A percentile compares a stretch with the other conserved stretches of the same genome.
Evolutionary conservation across 2,329 filamentous ascomycete genomes (phyloP).

Genomic region (Apiospora rasikravindrae): DNA sequence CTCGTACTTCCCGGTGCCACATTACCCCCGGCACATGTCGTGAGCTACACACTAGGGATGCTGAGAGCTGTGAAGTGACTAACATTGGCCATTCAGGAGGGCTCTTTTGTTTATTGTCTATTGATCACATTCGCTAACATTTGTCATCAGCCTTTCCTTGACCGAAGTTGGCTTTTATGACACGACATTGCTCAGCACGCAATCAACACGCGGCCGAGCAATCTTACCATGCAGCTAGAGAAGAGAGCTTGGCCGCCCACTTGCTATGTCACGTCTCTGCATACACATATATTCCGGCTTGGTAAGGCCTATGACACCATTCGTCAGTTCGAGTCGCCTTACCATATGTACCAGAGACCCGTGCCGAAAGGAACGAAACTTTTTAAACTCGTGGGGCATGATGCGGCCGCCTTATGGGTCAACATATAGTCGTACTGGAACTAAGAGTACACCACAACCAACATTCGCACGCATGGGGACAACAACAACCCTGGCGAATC

Average conservation of each 20-base stretch:
- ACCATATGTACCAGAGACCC: background rate
- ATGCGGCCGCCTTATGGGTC: background rate
- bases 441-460: background rate
- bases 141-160: background rate
- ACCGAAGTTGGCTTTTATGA: background rate
- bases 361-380: constrained; percentile 1
- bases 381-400: constrained; percentile 5
- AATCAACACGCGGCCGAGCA: constrained; percentile 6
- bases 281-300: background rate
- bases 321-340: background rate
- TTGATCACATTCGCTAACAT: background rate
- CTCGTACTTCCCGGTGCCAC: background rate
- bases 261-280: background rate
- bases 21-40: background rate
- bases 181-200: constrained; percentile 1
- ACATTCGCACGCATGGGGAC: background rate
- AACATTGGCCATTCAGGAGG: background rate
- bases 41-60: background rate
- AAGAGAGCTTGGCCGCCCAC: constrained; percentile 2
- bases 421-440: background rate
- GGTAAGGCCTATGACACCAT: background rate
- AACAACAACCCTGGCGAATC: background rate
- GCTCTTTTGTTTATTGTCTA: background rate
- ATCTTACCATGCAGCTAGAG: background rate
- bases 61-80: background rate